These are phyloP conservation scores for Nicotiana paniculata DNA, from an alignment of 257 asterid genomes.

Conservation along the genomic window DNA sequence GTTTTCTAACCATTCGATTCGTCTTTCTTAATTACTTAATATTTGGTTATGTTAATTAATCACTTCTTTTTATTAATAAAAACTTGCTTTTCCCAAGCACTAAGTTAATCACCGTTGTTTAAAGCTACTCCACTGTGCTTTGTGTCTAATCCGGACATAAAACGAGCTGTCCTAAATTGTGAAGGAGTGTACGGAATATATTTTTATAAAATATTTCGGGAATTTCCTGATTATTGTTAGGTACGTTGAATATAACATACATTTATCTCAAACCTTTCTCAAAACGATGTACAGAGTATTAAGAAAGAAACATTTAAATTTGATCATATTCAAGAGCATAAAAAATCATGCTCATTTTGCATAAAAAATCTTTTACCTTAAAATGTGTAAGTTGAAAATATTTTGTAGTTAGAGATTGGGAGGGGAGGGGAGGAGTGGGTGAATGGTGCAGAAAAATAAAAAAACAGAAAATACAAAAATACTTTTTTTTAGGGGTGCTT, in stretches of 20 bases:
- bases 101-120: background rate
- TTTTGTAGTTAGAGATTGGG: too few species aligned
- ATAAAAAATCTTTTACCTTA: too few species aligned
- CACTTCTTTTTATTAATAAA: background rate
- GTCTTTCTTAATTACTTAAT: background rate
- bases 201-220: background rate
- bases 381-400: too few species aligned
- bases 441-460: too few species aligned
- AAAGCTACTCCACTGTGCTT: background rate
- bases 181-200: background rate
- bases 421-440: too few species aligned
- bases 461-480: too few species aligned
- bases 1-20: background rate
- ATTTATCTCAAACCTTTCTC: background rate
- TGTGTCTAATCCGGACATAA: background rate
- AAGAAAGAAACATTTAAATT: background rate
- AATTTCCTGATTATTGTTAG: background rate
- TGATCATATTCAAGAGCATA: background rate
- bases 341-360: too few species aligned
- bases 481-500: too few species aligned
- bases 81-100: slow-evolving; percentile 13
- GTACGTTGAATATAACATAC: background rate
- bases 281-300: background rate
- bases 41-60: slow-evolving; percentile 9
- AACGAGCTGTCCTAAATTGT: background rate